phyloP scores from a whole-genome alignment of 164 flowering plant genomes.

The Saururus chinensis region DNA sequence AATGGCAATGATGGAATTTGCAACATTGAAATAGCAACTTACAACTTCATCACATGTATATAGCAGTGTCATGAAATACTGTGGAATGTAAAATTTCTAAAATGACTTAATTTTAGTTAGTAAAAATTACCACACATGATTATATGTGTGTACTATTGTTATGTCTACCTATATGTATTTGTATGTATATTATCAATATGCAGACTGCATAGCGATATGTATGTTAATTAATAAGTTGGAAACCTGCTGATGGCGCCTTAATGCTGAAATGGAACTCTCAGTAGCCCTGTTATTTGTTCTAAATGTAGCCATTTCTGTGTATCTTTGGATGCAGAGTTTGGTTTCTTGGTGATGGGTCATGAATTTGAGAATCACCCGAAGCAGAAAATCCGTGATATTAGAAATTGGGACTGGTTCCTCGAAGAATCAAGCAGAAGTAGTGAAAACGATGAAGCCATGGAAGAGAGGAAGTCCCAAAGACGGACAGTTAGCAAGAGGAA shows the following conservation, averaged over 20 bases:
- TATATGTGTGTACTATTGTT: too few relatives aligned
- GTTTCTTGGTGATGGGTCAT: conserved; percentile 68
- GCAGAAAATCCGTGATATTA: conserved; percentile 37
- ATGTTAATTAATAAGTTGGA: not conserved
- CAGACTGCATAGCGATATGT: too few relatives aligned
- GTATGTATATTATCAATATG: too few relatives aligned
- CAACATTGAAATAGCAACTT: too few relatives aligned
- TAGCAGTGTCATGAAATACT: not conserved
- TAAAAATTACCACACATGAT: too few relatives aligned
- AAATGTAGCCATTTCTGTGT: not conserved
- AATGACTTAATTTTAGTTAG: too few relatives aligned
- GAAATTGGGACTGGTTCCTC: conserved; percentile 75
- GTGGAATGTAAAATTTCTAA: too few relatives aligned
- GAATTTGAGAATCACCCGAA: conserved; percentile 61
- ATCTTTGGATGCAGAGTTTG: conserved; percentile 60
- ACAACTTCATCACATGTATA: not conserved
- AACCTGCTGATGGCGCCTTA: not conserved
- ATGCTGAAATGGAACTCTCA: not conserved
- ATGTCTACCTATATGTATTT: too few relatives aligned
- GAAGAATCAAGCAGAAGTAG: conserved; percentile 35
- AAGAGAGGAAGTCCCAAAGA: conserved; percentile 7
- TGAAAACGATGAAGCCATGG: conserved; percentile 33
- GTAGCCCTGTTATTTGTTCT: not conserved
- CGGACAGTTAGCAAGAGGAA: conserved; percentile 13
- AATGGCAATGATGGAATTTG: not conserved